Percentiles rank a stretch among this genome's conserved stretches.
Conservation (phyloP, 805 yeast genomes). For the Barnettozyma sucrosica region DNA sequence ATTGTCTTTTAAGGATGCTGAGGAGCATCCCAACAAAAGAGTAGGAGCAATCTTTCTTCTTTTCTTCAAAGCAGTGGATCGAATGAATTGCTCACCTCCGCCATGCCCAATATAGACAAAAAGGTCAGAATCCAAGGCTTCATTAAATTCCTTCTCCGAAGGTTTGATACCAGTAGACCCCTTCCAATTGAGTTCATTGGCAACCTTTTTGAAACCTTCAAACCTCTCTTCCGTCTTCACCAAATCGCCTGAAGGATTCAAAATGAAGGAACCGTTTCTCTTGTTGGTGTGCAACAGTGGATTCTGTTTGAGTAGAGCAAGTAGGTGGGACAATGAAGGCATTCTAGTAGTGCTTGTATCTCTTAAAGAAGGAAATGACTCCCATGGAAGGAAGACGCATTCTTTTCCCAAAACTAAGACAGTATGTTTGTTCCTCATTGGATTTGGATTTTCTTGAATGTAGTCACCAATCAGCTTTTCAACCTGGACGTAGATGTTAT, state of each 20-base stretch:
- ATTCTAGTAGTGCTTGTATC: slow-evolving; percentile 60
- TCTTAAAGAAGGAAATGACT: slow-evolving; percentile 56
- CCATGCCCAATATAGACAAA: slow-evolving; percentile 92
- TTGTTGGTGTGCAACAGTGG: slow-evolving; percentile 19
- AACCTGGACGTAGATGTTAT: slow-evolving; percentile 45
- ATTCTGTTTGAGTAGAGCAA: slow-evolving; percentile 29
- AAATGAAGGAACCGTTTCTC: slow-evolving; percentile 48
- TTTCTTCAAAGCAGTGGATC: slow-evolving; percentile 46
- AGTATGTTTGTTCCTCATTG: slow-evolving; percentile 40
- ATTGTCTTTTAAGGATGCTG: slow-evolving; percentile 56
- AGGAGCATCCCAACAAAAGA: slow-evolving; percentile 84
- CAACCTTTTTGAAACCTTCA: slow-evolving; percentile 33
- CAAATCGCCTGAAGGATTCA: slow-evolving; percentile 83
- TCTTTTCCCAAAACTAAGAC: slow-evolving; percentile 63
- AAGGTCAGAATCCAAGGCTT: slow-evolving; percentile 40
- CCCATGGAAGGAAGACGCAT: slow-evolving; percentile 87
- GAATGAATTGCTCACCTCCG: slow-evolving; percentile 83
- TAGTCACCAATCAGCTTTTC: slow-evolving; percentile 40
- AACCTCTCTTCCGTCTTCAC: slow-evolving; percentile 57
- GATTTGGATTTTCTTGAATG: slow-evolving; percentile 14
- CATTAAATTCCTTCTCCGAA: slow-evolving; percentile 43
- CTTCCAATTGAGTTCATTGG: slow-evolving; percentile 36
- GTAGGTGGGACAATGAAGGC: slow-evolving; percentile 54
- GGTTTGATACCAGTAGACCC: slow-evolving; percentile 57
- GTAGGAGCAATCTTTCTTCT: slow-evolving; percentile 46